Evolutionary conservation across 179 eudicot genomes (phyloP).

Genomic region (Spergularia azorica): DNA sequence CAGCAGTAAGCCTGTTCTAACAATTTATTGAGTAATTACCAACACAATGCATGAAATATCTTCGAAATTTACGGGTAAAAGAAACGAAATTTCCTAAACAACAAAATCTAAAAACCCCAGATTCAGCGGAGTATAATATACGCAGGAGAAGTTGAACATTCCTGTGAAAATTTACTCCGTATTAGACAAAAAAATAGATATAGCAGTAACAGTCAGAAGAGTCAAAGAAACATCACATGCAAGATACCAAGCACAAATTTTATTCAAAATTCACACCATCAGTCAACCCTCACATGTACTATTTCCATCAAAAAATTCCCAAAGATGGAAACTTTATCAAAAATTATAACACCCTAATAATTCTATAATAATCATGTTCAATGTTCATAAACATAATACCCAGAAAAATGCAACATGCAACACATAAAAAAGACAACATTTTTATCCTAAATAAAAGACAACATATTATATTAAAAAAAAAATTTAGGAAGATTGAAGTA

Average conservation of each 20-base stretch:
- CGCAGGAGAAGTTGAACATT: slow-evolving; percentile 15
- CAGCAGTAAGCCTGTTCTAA: background rate
- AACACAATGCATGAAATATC: no score
- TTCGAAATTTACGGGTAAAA: no score
- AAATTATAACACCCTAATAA: background rate
- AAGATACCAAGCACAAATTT: background rate
- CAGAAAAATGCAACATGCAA: slow-evolving; percentile 27
- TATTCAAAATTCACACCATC: background rate
- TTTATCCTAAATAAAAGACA: background rate
- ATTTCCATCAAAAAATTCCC: background rate
- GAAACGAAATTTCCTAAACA: no score
- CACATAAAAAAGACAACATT: background rate
- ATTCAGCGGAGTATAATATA: no score
- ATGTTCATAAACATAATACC: background rate
- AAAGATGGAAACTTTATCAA: background rate
- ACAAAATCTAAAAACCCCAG: no score
- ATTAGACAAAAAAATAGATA: background rate
- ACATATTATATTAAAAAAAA: no score
- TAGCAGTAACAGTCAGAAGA: background rate
- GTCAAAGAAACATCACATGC: slow-evolving; percentile 12
- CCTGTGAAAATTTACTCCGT: background rate
- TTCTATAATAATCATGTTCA: no score
- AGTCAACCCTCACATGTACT: background rate
- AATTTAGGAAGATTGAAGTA: no score
- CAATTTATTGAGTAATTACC: no score